phyloP scores from a whole-genome alignment of 2,329 filamentous ascomycete genomes.

The Alternaria brassicicola region DNA sequence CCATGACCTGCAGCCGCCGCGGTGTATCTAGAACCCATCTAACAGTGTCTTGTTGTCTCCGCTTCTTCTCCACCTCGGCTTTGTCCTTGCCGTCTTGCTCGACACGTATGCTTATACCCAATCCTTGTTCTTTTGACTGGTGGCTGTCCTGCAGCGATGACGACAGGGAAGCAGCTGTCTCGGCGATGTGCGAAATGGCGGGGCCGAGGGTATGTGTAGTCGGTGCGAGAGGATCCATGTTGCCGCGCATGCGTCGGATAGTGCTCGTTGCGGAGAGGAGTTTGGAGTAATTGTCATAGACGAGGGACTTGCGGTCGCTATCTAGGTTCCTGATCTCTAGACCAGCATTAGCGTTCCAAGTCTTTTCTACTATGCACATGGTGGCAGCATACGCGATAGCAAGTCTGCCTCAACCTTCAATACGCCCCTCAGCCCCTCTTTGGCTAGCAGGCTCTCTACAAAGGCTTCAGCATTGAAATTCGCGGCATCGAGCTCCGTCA shows the following conservation, averaged over 20 bases:
- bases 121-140: conserved; percentile 26
- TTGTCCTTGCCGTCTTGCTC: conserved; percentile 27
- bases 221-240: conserved; percentile 79
- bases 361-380: neutral
- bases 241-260: conserved; percentile 84
- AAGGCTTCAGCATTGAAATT: conserved; percentile 76
- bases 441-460: conserved; percentile 66
- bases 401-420: conserved; percentile 73
- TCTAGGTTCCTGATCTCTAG: conserved; percentile 84
- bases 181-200: conserved; percentile 76
- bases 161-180: conserved; percentile 57
- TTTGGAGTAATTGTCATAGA: conserved; percentile 99
- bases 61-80: conserved; percentile 40
- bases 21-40: conserved; percentile 68
- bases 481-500: conserved; percentile 72
- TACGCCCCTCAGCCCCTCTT: conserved; percentile 70
- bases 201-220: conserved; percentile 75
- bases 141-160: conserved; percentile 43
- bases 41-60: conserved; percentile 62
- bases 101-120: conserved; percentile 34
- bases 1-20: conserved; percentile 62
- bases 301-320: conserved; percentile 93
- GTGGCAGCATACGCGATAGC: conserved; percentile 54
- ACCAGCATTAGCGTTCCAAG: neutral
- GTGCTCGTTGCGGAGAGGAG: conserved; percentile 96